Base-by-base conservation (phyloP, 2,329 filamentous ascomycete genomes). In the Penicillium hordei region DNA sequence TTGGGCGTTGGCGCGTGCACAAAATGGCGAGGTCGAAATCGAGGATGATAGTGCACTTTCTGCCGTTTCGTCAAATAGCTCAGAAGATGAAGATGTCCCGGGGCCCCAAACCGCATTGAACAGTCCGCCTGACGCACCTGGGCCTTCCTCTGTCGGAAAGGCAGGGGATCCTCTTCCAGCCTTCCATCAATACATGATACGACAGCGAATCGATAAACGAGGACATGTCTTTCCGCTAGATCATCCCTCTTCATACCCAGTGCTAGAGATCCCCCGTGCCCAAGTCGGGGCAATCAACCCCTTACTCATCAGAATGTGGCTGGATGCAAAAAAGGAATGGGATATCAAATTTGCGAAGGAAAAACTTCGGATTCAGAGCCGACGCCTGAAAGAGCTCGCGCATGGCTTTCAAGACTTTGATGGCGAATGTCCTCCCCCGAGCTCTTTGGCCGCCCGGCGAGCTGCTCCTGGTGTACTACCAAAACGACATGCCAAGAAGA, bases 121-220 rank as follows among this genome's bases (percentile, higher is more conserved):
- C 61, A 53, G 29, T 46, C 50, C 13, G 53, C 55, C 6, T 58
- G 21, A 27, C 12, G 34, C 29, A n/a, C 36, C 65, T 21, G 57
- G 54, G 58, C 64, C 66, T 15, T 60, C 70, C 49, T 75, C 81
- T n/a, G 83, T 97, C 8, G 93, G 93, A n/a, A 91, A 85, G 70
- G 92, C 93, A 2, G 93, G 93, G 1, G 92, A 96, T 67, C 84
- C 90, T 4, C 77, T 97, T 0, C 93, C 92, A 0, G 77, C 82
- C 0, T 97, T 97, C 74, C 82, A 85, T 52, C 81, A 89, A 59
- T 88, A 95, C 72, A 97, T 97, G 93, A 93, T 99, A 60, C 88
- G 94, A 9, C 92, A 99, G 72, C 82, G 89, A 29, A 87, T 97
- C 21, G 89, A 90, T 60, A 82, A 89, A 1, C 86, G 93, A 69